Evolutionary conservation across 371 early-diverging fungal genomes (phyloP), one percentile per base, ranked within the genome.

Genomic region (Mucor racemosus): DNA sequence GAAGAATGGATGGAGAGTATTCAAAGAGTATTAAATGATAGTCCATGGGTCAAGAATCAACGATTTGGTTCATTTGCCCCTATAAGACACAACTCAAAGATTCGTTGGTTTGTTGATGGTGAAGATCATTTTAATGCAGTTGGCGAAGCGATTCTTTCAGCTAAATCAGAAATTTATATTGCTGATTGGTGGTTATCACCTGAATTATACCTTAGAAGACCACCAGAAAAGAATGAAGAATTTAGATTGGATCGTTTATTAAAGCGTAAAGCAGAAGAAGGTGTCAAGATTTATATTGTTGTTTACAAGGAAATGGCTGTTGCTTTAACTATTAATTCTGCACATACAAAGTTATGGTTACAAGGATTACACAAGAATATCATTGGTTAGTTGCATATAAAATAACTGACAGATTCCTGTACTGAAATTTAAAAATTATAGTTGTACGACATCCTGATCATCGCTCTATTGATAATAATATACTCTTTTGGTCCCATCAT

Each of bases 241-340:
- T 93, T 88, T 68, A 84, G 98, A 42, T 61, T 97, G 9, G 98
- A 97, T 75, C 74, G 91, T n/a, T 69, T 97, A 55, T 76, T 97
- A 15, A 78, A 93, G 73, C 69, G 86, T 68, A 94, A 94, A 76
- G 98, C 98, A 13, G 84, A 87, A 72, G 88, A 94, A 73, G 97
- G 97, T 7, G 91, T 97, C 50, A 89, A 87, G 80, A 93, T 97
- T 64, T 95, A 93, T 69, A 88, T 97, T 50, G 82, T 94, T 0
- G 83, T 97, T 5, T 97, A 95, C 83, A 94, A 95, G 76, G 97
- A 97, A 68, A 85, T 95, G 63, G 77, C 91, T 0, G 80, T 92
- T 10, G 92, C 96, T 5, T 76, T 97, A 33, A 82, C 94, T 0
- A 84, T 92, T 58, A 86, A 92, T 66, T 94, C 95, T 14, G 85